Evolutionary conservation across 2,329 filamentous ascomycete species (phyloP), one percentile per base, ranked within the genome.

Genomic region (Aspergillus sp.): DNA sequence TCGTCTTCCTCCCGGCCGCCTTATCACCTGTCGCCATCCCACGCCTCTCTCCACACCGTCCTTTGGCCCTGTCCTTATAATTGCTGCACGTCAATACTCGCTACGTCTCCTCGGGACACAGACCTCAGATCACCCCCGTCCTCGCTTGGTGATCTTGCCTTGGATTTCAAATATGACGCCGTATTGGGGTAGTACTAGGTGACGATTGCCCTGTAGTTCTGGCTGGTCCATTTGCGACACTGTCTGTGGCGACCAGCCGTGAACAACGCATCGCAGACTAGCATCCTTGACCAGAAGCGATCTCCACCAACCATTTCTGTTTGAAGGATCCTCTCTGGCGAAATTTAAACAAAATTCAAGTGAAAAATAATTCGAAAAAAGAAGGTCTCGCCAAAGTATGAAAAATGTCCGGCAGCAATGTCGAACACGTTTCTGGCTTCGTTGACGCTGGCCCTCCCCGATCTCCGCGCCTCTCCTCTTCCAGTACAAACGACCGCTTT

Each of bases 321-420:
- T 60, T 58, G 61, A 58, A 49, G 52, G 51, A 48, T 40, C 27
- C 33, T 39, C 56, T 35, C 52, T 40, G 35, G 27, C 46, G 45
- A 46, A 51, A 51, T 39, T 46, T 35, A 40, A 44, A 48, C 31
- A 57, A 53, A 60, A 53, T 35, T 45, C 46, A 49, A 49, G 33
- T 27, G 21, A 46, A 55, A 44, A 54, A 39, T 47, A 53, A 53
- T 56, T 19, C 23, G 41, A 54, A 55, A 52, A 60, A 55, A 40
- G 33, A 63, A 63, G 63, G 58, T 63, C 59, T 64, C 63, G 12
- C 65, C 65, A 62, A 67, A 70, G 68, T 62, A 71, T 71, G 70
- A 75, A 76, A 73, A 65, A 78, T 78, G 76, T 72, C 76, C 70
- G 73, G 73, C 69, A 70, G 69, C 66, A 68, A 74, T 72, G 68